Base-by-base conservation (phyloP, 345 rosid species). In the Populus nigra region DNA sequence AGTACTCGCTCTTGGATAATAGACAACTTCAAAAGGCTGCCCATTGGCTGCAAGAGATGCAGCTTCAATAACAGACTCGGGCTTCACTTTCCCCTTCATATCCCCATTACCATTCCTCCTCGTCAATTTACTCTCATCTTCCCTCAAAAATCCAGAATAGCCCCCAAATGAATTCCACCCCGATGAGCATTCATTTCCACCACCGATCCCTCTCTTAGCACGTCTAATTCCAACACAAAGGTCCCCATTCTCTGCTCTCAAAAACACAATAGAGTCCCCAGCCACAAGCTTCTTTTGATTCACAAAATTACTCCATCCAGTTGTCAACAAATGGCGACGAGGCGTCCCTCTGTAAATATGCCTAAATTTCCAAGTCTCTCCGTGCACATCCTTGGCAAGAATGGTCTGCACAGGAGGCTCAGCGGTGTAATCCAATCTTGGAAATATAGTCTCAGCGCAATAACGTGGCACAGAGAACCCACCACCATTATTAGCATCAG, bases 291-390 rank as follows among this genome's bases (percentile, higher is more conserved):
- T 95, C 93, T 95, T 95, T 87, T 93, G 97, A 78, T 92, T 95
- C 78, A 95, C 99, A 78, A 95, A 95, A 79, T 90, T 95, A 83
- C 99, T 93, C 99, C 99, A 95, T 15, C 99, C 99, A 2, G 99
- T 95, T 2, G 99, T 95, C 84, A 95, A 81, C 72, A 95, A 92
- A 82, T 95, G 99, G 1, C 99, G 91, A 17, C 99, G 89, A 15
- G 99, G 99, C 0, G 99, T 95, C 16, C 99, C 98, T 66, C 99
- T 89, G 49, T 92, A 95, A 2, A 95, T 95, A 83, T 95, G 99
- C 85, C 99, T 89, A 84, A 95, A 95, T 80, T 89, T 95, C 97
- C 98, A 95, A 23, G 85, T 86, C 80, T 92, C 88, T 0, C 97
- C 97, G 38, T 92, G 99, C 36, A 96, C 98, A 80, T 96, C 99